Conservation (phyloP, 1,139 yeast genomes). For the Debaryomyces psychrophilus region DNA sequence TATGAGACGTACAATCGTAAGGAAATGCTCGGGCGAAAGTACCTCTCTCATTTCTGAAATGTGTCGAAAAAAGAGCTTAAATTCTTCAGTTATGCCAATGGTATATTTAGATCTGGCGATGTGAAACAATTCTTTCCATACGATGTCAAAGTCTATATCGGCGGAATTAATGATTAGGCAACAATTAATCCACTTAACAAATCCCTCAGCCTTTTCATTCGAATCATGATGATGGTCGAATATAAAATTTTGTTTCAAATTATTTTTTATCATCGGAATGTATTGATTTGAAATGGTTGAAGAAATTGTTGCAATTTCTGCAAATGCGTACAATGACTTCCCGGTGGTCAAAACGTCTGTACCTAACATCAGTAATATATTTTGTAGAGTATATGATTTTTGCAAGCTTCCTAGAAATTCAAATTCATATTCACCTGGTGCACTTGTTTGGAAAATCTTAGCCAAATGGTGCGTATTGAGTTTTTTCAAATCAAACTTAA, state of each 20-base stretch:
- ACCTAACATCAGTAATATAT: not conserved
- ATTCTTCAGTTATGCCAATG: constrained; percentile 22
- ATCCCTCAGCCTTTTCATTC: constrained; percentile 36
- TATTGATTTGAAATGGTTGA: not conserved
- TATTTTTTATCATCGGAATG: not conserved
- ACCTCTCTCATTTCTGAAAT: constrained; percentile 15
- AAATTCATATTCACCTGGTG: not conserved
- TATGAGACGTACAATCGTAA: constrained; percentile 30
- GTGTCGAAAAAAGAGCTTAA: constrained; percentile 23
- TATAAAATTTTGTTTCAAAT: constrained; percentile 11
- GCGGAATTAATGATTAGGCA: constrained; percentile 2
- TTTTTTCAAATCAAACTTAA: constrained; percentile 43
- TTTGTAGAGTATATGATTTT: not conserved
- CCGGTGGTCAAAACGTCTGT: not conserved
- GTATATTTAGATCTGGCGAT: constrained; percentile 21
- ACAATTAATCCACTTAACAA: constrained; percentile 24
- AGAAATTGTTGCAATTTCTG: not conserved
- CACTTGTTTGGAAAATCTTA: not conserved
- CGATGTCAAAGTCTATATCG: constrained; percentile 1
- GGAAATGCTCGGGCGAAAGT: constrained; percentile 21
- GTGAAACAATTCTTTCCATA: constrained; percentile 24
- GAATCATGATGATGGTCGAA: constrained; percentile 38
- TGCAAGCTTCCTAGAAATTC: not conserved
- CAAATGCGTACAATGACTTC: constrained; percentile 1
- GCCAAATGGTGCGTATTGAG: constrained; percentile 20